Evolutionary conservation across 2,329 filamentous ascomycete species (phyloP).

Genomic region (Exophiala lecanii-corni): DNA sequence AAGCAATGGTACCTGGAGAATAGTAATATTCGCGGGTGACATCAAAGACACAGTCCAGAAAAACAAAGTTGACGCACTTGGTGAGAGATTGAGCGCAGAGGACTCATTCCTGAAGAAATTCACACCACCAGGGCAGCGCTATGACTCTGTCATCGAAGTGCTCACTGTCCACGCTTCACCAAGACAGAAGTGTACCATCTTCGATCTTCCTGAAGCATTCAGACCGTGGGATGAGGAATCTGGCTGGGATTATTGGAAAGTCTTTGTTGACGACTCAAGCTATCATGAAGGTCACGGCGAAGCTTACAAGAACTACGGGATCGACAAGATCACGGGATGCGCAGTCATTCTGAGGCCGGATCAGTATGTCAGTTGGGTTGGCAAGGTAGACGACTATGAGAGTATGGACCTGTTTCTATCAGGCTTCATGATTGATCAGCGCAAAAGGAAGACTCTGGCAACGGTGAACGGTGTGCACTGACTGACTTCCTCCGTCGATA

Average conservation of each 20-base stretch:
- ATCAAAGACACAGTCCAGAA: conserved; percentile 44
- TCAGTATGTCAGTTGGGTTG: conserved; percentile 52
- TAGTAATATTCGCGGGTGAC: conserved; percentile 57
- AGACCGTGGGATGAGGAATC: conserved; percentile 43
- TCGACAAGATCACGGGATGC: conserved; percentile 53
- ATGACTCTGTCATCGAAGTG: conserved; percentile 54
- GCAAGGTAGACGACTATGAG: conserved; percentile 21
- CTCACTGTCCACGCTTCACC: conserved; percentile 56
- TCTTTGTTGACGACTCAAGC: conserved; percentile 52
- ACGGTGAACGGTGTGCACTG: neutral
- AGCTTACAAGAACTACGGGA: conserved; percentile 52
- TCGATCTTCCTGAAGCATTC: conserved; percentile 49
- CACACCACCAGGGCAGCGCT: conserved; percentile 35
- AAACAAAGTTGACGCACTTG: conserved; percentile 45
- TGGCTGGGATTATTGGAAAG: conserved; percentile 55
- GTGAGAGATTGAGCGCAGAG: conserved; percentile 37
- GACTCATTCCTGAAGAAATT: conserved; percentile 43
- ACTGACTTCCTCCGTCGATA: neutral
- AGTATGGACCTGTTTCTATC: conserved; percentile 23
- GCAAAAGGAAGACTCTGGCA: neutral
- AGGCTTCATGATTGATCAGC: conserved; percentile 14
- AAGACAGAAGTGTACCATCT: conserved; percentile 46
- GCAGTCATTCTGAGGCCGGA: conserved; percentile 61
- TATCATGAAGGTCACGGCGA: conserved; percentile 8
- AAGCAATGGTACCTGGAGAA: conserved; percentile 36